Evolutionary conservation across 2,329 filamentous ascomycete genomes (phyloP).

Genomic region (Fusarium paranaense): DNA sequence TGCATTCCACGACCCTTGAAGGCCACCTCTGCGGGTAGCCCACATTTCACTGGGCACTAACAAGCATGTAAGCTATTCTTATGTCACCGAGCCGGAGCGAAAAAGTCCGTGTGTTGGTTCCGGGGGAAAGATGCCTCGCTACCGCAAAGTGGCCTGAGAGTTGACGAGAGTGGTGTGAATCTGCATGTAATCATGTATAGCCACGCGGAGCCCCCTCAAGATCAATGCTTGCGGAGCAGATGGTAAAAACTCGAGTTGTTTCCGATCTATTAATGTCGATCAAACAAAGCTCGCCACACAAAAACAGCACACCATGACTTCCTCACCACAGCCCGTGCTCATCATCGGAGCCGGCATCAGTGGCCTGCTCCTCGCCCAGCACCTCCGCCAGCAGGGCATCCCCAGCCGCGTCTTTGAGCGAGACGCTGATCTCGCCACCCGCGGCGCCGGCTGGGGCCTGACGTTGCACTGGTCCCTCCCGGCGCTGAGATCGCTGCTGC

Average conservation of each 20-base stretch:
- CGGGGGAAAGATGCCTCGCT: not conserved
- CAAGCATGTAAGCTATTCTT: not conserved
- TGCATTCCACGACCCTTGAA: not conserved
- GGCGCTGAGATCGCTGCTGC: conserved; percentile 62
- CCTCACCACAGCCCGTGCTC: conserved; percentile 41
- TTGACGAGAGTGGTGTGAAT: not conserved
- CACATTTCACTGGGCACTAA: not conserved
- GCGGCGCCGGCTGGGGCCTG: conserved; percentile 70
- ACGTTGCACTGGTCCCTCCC: conserved; percentile 73
- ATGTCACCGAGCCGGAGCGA: not conserved
- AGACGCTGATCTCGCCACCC: conserved; percentile 59
- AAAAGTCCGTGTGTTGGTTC: not conserved
- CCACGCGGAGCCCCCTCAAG: not conserved
- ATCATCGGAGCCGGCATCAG: conserved; percentile 54
- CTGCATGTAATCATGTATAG: not conserved
- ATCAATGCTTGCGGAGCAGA: not conserved
- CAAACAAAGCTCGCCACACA: not conserved
- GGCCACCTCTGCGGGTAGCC: not conserved
- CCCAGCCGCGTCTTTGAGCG: conserved; percentile 65
- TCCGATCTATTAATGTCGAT: conserved; percentile 1
- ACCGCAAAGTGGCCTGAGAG: conserved; percentile 1
- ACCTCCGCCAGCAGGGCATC: conserved; percentile 47
- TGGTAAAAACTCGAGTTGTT: not conserved
- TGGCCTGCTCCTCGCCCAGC: conserved; percentile 52
- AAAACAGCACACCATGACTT: conserved; percentile 5